Base-by-base conservation (phyloP, 495 filamentous ascomycete genomes). In the Friedmanniomyces endolithicus region DNA sequence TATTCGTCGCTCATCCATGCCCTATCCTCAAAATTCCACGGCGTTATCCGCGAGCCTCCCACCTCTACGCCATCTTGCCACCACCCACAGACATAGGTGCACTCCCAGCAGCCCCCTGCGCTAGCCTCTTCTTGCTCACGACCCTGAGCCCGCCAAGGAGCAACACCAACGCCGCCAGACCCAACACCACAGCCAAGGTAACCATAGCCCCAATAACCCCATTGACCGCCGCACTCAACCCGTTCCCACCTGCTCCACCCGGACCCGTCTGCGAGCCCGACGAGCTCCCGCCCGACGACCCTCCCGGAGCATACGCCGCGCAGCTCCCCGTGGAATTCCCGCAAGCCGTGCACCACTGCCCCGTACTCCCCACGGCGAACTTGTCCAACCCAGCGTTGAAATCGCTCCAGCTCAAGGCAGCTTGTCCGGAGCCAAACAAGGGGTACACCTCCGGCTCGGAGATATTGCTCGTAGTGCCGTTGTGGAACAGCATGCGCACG, bases 401-500 rank as follows among this genome's bases (percentile, higher is more conserved):
- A 25, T 80, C 79, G 22, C 41, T 66, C 75, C 81, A 90, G 19
- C 75, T 68, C 19, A 90, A 64, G 8, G 70, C 66, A 6, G 68
- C 71, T 48, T 75, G 71, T 40, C 68, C 74, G 17, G 73, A 72
- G 6, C 68, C 64, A 55, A 94, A 90, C 2, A 94, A 74, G 2
- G 85, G 81, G 67, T 79, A 90, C 3, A 72, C 62, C 1, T 51
- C 58, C 7, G 84, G 76, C 23, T 71, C 65, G 25, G 66, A 68
- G 11, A 64, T 58, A 19, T 73, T 67, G n/a, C 76, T 75, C 14
- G 78, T 74, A 14, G 85, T 85, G 41, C 84, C 85, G 65, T 94
- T 94, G 61, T 80, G 76, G 67, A 90, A 80, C 11, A 86, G 68
- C 70, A 90, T 88, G 37, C 88, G 80, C 27, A 94, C 83, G 56